phyloP scores from a whole-genome alignment of 768 basidiomycete species.

The Kwoniella mangroviensis region DNA sequence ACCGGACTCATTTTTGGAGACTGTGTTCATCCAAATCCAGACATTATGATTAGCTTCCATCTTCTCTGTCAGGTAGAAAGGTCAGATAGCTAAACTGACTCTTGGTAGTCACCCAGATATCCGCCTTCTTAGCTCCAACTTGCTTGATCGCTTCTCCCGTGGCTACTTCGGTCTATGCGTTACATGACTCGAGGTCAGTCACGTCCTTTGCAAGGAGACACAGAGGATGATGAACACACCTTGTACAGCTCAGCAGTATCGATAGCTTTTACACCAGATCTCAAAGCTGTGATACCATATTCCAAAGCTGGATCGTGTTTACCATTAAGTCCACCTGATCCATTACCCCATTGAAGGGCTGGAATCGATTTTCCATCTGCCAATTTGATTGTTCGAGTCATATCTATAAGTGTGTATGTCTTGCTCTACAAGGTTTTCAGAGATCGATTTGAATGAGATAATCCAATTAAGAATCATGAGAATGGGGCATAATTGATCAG shows the following conservation, averaged over 20 bases:
- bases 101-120: constrained; percentile 51
- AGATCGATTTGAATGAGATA: too few species aligned
- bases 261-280: constrained; percentile 47
- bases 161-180: constrained; percentile 40
- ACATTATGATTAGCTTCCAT: background rate
- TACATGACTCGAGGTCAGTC: too few species aligned
- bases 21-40: background rate
- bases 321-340: constrained; percentile 26
- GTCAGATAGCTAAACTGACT: constrained; percentile 21
- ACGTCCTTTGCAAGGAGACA: too few species aligned
- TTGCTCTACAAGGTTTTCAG: background rate
- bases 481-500: too few species aligned
- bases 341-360: constrained; percentile 52
- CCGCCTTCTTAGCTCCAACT: constrained; percentile 24
- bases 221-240: background rate
- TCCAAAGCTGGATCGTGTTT: constrained; percentile 34
- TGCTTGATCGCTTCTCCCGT: constrained; percentile 33
- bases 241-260: constrained; percentile 52
- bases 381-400: constrained; percentile 44
- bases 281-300: constrained; percentile 39
- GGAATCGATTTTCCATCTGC: constrained; percentile 53
- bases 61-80: background rate
- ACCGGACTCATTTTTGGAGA: constrained; percentile 1
- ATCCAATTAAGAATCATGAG: too few species aligned
- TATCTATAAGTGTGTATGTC: constrained; percentile 6